These are phyloP conservation scores for Malassezia furfur DNA, from an alignment of 1,284 basidiomycete genomes.

Conservation along the genomic window DNA sequence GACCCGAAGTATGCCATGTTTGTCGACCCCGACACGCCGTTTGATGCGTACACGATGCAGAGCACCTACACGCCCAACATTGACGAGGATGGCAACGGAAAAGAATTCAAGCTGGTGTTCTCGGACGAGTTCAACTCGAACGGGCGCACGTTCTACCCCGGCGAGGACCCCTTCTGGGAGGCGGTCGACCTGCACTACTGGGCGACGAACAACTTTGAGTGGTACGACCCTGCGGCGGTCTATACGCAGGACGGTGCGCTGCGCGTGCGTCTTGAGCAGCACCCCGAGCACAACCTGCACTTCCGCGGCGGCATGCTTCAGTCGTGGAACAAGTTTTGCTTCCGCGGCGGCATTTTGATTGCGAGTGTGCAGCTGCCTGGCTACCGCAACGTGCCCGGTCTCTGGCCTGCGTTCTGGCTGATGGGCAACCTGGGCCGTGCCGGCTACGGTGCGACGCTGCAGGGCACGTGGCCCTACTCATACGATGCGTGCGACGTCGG, in stretches of 20 bases:
- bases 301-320: constrained; percentile 55
- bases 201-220: constrained; percentile 49
- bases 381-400: constrained; percentile 53
- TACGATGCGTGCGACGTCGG: constrained; percentile 64
- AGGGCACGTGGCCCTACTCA: constrained; percentile 65
- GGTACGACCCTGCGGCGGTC: constrained; percentile 68
- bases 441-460: constrained; percentile 49
- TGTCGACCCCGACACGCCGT: constrained; percentile 49
- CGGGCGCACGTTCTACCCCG: constrained; percentile 54
- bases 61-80: constrained; percentile 51
- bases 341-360: constrained; percentile 82
- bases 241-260: constrained; percentile 70
- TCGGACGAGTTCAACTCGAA: constrained; percentile 47
- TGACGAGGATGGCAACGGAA: constrained; percentile 2
- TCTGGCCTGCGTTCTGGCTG: constrained; percentile 69
- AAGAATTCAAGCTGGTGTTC: constrained; percentile 43
- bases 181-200: constrained; percentile 64
- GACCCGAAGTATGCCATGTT: constrained; percentile 12
- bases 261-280: constrained; percentile 57
- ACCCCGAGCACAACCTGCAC: constrained; percentile 58
- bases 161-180: constrained; percentile 63
- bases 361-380: constrained; percentile 70
- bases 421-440: constrained; percentile 63
- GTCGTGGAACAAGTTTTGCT: constrained; percentile 82
- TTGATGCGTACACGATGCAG: constrained; percentile 18